These are phyloP conservation scores for Arthrinium phaeospermum DNA, from an alignment of 2,329 filamentous ascomycete genomes.

Conservation along the genomic window DNA sequence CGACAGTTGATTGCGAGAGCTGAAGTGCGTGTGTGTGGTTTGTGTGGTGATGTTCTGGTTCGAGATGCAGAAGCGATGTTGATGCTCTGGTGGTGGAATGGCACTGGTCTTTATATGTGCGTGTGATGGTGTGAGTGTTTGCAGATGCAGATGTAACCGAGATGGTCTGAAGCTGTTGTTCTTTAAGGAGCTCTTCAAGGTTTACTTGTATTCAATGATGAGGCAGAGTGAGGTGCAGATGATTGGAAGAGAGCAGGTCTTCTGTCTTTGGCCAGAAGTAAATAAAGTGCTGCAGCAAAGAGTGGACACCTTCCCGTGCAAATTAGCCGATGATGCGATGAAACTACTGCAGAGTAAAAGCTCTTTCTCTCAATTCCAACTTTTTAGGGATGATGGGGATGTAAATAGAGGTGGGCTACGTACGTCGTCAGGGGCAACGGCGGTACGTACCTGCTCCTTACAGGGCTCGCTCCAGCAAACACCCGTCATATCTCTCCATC, in stretches of 20 bases:
- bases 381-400: slow-evolving; percentile 3
- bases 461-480: neutral
- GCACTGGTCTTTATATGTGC: slow-evolving; percentile 1
- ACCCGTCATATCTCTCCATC: neutral
- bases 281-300: neutral
- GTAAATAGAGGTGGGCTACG: slow-evolving; percentile 13
- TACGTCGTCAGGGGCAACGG: neutral
- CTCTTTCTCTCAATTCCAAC: neutral
- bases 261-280: neutral
- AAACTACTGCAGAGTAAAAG: neutral
- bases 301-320: slow-evolving; percentile 17
- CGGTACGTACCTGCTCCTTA: neutral
- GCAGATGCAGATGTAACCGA: slow-evolving; percentile 1
- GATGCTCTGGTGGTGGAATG: neutral
- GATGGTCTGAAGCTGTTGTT: slow-evolving; percentile 1
- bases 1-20: neutral
- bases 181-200: slow-evolving; percentile 1
- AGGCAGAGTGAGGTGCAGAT: neutral
- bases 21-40: neutral
- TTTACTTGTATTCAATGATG: neutral
- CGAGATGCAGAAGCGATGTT: neutral
- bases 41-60: neutral
- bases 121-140: neutral
- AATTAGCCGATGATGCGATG: neutral
- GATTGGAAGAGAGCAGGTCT: neutral